Base-by-base conservation (phyloP, 163 green algal genomes). In the Smithsoniella earleae region DNA sequence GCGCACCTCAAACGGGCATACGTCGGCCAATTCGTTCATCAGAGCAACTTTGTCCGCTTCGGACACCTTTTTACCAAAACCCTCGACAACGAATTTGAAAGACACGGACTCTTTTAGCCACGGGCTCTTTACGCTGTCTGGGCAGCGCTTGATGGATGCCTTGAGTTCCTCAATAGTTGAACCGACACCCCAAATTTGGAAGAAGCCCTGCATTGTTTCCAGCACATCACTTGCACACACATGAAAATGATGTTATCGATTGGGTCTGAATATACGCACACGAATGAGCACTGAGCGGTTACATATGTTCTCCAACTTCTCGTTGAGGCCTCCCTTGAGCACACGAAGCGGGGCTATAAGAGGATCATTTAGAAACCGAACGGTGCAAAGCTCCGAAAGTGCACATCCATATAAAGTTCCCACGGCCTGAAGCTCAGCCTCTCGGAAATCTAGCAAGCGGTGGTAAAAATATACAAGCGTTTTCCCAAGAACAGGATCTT, bases 111-210 rank as follows among this genome's bases (percentile, higher is more conserved):
- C 25, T 6, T 25, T 44, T 34, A 76, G 36, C 58, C 81, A 90
- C 34, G 72, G 74, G 6, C 62, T 49, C 43, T 80, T 83, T 2
- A 77, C 22, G 2, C 77, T 49, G 8, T 66, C 46, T 3, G 84
- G 81, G 62, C 75, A 88, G 2, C 77, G 73, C 6, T 73, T 27
- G 8, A 92, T 66, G 1, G 80, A 78, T 22, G 64, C 72, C 30
- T 73, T 34, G 73, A 93, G 76, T 75, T 87, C 87, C 44, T 89
- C 86, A 74, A 79, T 86, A 27, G 18, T 89, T 6, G 31, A 45
- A 16, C 84, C 89, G 58, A 93, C 85, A 28, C 86, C 89, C 89
- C 89, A 96, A 2, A 93, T n/a, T 66, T 96, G 87, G 31, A 90
- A 75, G 2, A 94, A 54, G n/a, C 74, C 79, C 86, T 92, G 78